Base-by-base conservation (phyloP, 2,329 filamentous ascomycete genomes). In the Neofusicoccum kwambonambiense region DNA sequence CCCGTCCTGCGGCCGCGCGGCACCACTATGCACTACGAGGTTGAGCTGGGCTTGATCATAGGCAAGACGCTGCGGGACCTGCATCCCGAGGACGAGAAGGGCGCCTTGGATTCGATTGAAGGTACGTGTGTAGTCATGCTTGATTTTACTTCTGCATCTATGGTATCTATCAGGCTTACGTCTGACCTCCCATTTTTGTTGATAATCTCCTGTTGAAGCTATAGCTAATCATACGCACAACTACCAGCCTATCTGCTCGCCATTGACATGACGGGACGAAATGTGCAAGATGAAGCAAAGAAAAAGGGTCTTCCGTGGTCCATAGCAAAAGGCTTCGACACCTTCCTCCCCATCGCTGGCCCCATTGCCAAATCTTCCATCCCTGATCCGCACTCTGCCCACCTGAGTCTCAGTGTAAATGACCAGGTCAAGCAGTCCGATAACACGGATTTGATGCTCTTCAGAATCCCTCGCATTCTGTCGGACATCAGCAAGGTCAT, bases 261-360 rank as follows among this genome's bases (percentile, higher is more conserved):
- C 71, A 97, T 99, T 73, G 95, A 99, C 80, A 96, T 99, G 92
- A 99, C 95, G 9, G 95, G 91, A 0, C 90, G 95, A 69, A 98
- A 98, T 78, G 87, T 92, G 6, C 95, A 99, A 80, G 91, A 97
- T 72, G 93, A 97, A 81, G 94, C 94, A 69, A 99, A 98, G 87
- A 92, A 90, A 81, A 97, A 95, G 83, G 93, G 95, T 41, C 88
- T 98, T 15, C 95, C 95, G 7, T 99, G 95, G 95, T 88, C 89
- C 73, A 97, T 97, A 70, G 90, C 92, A 70, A 99, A 99, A 83
- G 95, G 95, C 52, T 99, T 98, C 76, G 95, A 99, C 78, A 98
- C 95, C 3, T 99, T 99, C 82, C 84, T 96, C 60, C 95, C 95
- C 65, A 86, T 99, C 74, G 92, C 90, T 77, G 83, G 89, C 68